phyloP scores from a whole-genome alignment of 1,284 basidiomycete species.

The Cryptococcus wingfieldii region DNA sequence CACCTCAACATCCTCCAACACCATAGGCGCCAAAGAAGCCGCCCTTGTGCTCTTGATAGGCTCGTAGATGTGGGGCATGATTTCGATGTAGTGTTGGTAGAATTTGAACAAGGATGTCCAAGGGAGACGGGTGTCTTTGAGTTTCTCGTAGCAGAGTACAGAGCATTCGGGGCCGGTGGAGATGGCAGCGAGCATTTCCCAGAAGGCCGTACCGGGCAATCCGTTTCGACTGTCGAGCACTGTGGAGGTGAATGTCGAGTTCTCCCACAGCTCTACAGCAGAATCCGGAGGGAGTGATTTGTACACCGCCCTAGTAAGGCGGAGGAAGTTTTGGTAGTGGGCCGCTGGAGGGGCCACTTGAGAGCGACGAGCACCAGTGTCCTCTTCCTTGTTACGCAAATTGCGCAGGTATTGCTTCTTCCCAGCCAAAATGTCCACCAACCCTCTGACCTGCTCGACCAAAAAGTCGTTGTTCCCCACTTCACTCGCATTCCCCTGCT shows the following conservation, averaged over 20 bases:
- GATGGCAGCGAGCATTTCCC: conserved; percentile 82
- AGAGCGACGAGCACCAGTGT: conserved; percentile 58
- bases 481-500: conserved; percentile 61
- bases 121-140: conserved; percentile 37
- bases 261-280: conserved; percentile 80
- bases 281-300: conserved; percentile 66
- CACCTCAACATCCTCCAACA: conserved; percentile 29
- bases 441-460: conserved; percentile 63
- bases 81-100: conserved; percentile 38
- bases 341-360: conserved; percentile 53
- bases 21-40: conserved; percentile 27
- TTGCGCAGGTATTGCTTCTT: conserved; percentile 83
- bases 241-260: conserved; percentile 72
- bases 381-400: conserved; percentile 87
- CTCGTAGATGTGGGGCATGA: conserved; percentile 40
- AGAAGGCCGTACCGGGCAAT: conserved; percentile 71
- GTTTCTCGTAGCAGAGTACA: conserved; percentile 35
- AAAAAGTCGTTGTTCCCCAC: conserved; percentile 50
- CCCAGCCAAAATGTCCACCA: conserved; percentile 69
- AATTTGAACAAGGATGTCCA: conserved; percentile 38
- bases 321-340: conserved; percentile 70
- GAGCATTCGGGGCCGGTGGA: conserved; percentile 78
- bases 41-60: conserved; percentile 30
- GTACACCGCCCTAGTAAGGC: conserved; percentile 77
- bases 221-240: conserved; percentile 70